These are phyloP conservation scores for Catharanthus roseus DNA, from an alignment of 257 asterid genomes.

Conservation along the genomic window DNA sequence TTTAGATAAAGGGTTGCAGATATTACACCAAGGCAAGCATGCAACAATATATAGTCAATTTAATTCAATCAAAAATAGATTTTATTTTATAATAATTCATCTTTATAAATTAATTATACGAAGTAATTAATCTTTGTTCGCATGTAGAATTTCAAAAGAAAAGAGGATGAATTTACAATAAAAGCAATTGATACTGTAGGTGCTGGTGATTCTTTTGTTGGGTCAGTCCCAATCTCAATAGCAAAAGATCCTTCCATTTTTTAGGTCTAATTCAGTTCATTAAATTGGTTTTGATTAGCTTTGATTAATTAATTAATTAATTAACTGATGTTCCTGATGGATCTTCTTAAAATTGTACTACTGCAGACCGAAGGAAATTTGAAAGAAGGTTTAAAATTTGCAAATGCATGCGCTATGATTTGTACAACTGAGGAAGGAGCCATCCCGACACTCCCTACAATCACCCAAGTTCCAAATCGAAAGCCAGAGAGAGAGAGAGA, in stretches of 20 bases:
- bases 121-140: too few relatives aligned
- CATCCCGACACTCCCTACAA: constrained; percentile 42
- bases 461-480: constrained; percentile 24
- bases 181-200: constrained; percentile 48
- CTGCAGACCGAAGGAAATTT: constrained; percentile 30
- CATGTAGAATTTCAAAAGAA: constrained; percentile 31
- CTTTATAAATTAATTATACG: too few relatives aligned
- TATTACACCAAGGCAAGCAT: constrained; percentile 38
- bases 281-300: too few relatives aligned
- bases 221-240: constrained; percentile 33
- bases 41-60: too few relatives aligned
- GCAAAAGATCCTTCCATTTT: constrained; percentile 28
- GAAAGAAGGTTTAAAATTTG: constrained; percentile 28
- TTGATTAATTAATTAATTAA: too few relatives aligned
- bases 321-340: too few relatives aligned
- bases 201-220: constrained; percentile 50
- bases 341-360: too few relatives aligned
- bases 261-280: too few relatives aligned
- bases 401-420: constrained; percentile 49
- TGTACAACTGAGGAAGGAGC: constrained; percentile 48
- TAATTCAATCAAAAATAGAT: too few relatives aligned
- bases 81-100: too few relatives aligned
- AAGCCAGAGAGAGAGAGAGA: constrained; percentile 17
- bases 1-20: constrained; percentile 46
- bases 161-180: constrained; percentile 27